Base-by-base conservation (phyloP, 225 moss, liverwort and hornwort species). In the Sphagnum tenellum region DNA sequence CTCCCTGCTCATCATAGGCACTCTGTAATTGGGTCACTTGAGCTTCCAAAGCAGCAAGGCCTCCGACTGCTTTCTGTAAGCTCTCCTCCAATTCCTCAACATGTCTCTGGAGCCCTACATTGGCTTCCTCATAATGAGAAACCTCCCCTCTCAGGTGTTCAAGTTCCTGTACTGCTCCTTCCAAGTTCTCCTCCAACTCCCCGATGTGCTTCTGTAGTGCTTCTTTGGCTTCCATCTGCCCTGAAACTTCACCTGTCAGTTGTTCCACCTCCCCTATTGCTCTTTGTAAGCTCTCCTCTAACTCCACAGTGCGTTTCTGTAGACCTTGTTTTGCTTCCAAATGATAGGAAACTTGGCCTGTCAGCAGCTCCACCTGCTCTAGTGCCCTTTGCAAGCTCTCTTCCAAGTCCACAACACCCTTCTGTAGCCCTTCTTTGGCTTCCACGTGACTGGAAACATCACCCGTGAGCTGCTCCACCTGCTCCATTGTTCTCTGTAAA, bases 1-100 rank as follows among this genome's bases (percentile, higher is more conserved):
- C 63, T 65, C 79, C 74, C 79, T 82, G 86, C 71, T 82, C 88
- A 64, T 91, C 85, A 62, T 75, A 75, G 50, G 87, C 91, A 67
- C 79, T 77, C 69, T 81, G 83, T 61, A 94, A 61, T 61, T 71
- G 76, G 51, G 78, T 64, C 70, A 89, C 75, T 81, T 86, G 82
- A 47, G 72, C 88, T 72, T 89, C 89, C 77, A 91, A 68, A 48
- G 86, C 76, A 56, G 75, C 78, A 74, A 86, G 71, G 48, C 84
- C 85, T 73, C 69, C 79, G 57, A 77, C 72, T 56, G 82, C 68
- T 50, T 71, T 67, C 67, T 74, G 79, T 55, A 91, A 88, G 55
- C 78, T 89, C 55, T 81, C 82, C 75, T 91, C 87, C 63, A 80
- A 65, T 68, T 76, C 72, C 29, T 29, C 70, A 64, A 77, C 79